Base-by-base conservation (phyloP, 1,284 basidiomycete species). In the Moesziomyces sp. region DNA sequence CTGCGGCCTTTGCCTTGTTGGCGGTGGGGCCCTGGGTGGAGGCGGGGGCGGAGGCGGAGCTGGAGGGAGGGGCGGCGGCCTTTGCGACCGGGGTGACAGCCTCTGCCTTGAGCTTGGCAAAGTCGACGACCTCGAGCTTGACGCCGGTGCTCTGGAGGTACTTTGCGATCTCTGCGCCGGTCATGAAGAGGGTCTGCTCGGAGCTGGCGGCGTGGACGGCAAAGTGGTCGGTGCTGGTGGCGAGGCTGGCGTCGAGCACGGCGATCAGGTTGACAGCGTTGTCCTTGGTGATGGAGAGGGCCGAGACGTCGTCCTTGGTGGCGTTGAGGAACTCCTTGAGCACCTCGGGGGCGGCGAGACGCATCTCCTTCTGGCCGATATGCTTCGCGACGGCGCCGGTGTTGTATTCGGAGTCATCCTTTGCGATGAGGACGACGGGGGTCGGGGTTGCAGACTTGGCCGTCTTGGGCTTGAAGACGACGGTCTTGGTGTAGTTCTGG, bases 401-500 rank as follows among this genome's bases (percentile, higher is more conserved):
- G 67, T 67, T 80, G 19, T 92, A 92, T 82, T 94, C 91, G 18
- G 93, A 93, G 44, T 89, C 87, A 79, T 96, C 93, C 78, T 90
- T 88, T 9, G 93, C 92, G 81, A 97, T 88, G 64, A 96, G 90
- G 54, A 97, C 89, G 55, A 97, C 90, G 8, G 94, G 94, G 58
- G 93, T 88, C 1, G 93, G 90, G 26, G 89, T 89, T 7, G 92
- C 93, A 0, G 89, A 88, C 86, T 97, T 97, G 50, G 94, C 91
- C 1, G 93, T 93, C 85, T 93, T 93, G 40, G 93, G 92, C 82
- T 94, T 94, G 89, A 92, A 93, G 56, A 93, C 91, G 76, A 94
- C 89, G 38, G 90, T 92, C 85, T 94, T 93, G 43, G 72, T 71
- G 63, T 67, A 74, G 49, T 70, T 60, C 8, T 54, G 55, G 19